Percentiles rank a stretch among this genome's conserved stretches.
phyloP scores from a whole-genome alignment of 208 protist genomes.

The Crithidia fasciculata region DNA sequence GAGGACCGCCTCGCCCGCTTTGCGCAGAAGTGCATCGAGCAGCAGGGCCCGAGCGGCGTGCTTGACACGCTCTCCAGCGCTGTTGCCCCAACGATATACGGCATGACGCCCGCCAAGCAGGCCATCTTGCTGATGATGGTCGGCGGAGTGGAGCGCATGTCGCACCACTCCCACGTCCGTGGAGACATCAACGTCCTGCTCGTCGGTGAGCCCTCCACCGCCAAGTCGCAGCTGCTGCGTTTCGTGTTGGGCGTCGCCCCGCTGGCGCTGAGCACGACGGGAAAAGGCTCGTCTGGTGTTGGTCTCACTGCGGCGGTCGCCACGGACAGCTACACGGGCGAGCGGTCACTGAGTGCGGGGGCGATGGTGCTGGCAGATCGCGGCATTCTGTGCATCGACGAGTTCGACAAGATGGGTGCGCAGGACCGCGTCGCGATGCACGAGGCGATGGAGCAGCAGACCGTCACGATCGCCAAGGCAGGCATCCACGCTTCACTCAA shows the following conservation, averaged over 20 bases:
- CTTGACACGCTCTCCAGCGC: constrained; percentile 85
- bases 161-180: constrained; percentile 94
- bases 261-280: constrained; percentile 98
- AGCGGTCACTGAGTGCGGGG: constrained; percentile 97
- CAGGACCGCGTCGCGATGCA: constrained; percentile 97
- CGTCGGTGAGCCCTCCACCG: constrained; percentile 99
- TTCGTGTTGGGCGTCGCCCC: constrained; percentile 97
- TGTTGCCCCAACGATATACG: constrained; percentile 99
- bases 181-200: constrained; percentile 99
- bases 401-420: constrained; percentile 99
- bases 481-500: constrained; percentile 99
- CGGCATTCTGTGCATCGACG: constrained; percentile 99
- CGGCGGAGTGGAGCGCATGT: constrained; percentile 96
- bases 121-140: constrained; percentile 97
- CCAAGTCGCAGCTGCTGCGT: constrained; percentile 99
- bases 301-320: constrained; percentile 99
- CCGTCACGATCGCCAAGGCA: constrained; percentile 99
- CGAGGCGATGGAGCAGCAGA: constrained; percentile 99
- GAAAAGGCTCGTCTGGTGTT: constrained; percentile 97
- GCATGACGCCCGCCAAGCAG: constrained; percentile 97
- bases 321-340: constrained; percentile 96
- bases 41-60: constrained; percentile 76
- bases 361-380: constrained; percentile 99
- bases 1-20: constrained; percentile 84
- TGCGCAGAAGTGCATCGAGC: constrained; percentile 54